Evolutionary conservation across 441 rosid species (phyloP).

Genomic region (Macaranga tanarius): DNA sequence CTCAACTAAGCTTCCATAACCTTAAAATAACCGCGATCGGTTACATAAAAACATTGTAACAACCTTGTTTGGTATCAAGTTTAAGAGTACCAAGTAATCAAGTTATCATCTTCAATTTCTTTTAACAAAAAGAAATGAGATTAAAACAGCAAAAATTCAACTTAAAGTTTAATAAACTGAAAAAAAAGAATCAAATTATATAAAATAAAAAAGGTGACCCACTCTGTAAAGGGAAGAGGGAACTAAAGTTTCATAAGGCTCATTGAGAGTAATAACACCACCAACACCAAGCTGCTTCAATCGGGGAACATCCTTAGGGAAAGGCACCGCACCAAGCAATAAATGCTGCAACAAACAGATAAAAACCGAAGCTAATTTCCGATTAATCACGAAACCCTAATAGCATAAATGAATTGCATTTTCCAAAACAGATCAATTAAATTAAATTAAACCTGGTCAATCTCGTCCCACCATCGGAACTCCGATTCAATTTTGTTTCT

Average conservation of each 20-base stretch:
- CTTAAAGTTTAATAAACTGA: background rate
- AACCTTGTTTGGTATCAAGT: too few relatives aligned
- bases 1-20: background rate
- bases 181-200: background rate
- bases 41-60: too few relatives aligned
- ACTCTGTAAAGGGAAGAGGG: conserved; percentile 64
- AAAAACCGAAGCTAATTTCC: too few relatives aligned
- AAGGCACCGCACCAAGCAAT: conserved; percentile 85
- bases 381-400: background rate
- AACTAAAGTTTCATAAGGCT: conserved; percentile 77
- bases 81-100: too few relatives aligned
- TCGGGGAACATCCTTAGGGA: conserved; percentile 67
- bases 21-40: too few relatives aligned
- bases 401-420: background rate
- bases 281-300: conserved; percentile 70
- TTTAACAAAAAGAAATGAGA: too few relatives aligned
- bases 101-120: too few relatives aligned
- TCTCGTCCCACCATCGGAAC: conserved; percentile 68
- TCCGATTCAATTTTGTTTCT: conserved; percentile 55
- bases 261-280: conserved; percentile 85
- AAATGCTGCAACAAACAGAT: conserved; percentile 44
- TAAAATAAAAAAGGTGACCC: conserved; percentile 18
- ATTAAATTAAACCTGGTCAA: conserved; percentile 41
- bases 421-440: background rate
- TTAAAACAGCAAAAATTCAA: background rate